A percentile compares a stretch with the other conserved stretches of the same genome.
phyloP scores from a whole-genome alignment of 208 protist species.

The Crithidia brevicula region DNA sequence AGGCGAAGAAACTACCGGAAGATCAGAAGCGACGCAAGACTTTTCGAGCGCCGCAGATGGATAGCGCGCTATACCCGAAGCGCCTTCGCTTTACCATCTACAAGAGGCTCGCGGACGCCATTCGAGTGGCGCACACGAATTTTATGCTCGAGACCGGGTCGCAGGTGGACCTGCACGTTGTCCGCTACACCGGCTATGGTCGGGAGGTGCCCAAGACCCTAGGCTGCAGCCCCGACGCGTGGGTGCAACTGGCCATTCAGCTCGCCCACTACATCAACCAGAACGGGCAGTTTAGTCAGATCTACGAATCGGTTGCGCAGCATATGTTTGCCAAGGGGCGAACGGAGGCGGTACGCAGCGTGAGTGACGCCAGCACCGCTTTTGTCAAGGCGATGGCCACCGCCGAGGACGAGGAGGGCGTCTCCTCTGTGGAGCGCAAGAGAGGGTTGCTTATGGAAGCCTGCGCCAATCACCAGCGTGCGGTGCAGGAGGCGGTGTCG shows the following conservation, averaged over 20 bases:
- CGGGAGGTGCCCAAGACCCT: constrained; percentile 43
- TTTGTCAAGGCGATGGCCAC: constrained; percentile 65
- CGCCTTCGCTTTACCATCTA: constrained; percentile 74
- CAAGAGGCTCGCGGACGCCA: constrained; percentile 45
- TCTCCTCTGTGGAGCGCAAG: constrained; percentile 27
- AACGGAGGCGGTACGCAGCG: constrained; percentile 83
- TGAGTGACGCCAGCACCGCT: constrained; percentile 43
- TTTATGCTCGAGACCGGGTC: constrained; percentile 43
- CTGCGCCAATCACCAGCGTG: constrained; percentile 59
- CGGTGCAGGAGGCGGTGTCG: constrained; percentile 60
- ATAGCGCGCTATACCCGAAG: constrained; percentile 36
- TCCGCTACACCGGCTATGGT: constrained; percentile 55
- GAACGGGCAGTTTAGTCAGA: constrained; percentile 54
- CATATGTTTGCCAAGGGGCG: constrained; percentile 70
- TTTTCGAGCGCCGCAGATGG: constrained; percentile 22
- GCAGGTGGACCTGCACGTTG: constrained; percentile 68
- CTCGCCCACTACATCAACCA: constrained; percentile 82
- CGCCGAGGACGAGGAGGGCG: constrained; percentile 16
- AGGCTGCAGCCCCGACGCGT: constrained; percentile 66
- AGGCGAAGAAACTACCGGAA: constrained; percentile 42
- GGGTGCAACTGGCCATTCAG: constrained; percentile 87
- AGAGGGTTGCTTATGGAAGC: constrained; percentile 52
- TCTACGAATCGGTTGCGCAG: constrained; percentile 73
- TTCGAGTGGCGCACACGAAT: constrained; percentile 47
- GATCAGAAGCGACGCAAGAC: constrained; percentile 29